Evolutionary conservation across 257 asterid species (phyloP).

Genomic region (Scutellaria baicalensis): DNA sequence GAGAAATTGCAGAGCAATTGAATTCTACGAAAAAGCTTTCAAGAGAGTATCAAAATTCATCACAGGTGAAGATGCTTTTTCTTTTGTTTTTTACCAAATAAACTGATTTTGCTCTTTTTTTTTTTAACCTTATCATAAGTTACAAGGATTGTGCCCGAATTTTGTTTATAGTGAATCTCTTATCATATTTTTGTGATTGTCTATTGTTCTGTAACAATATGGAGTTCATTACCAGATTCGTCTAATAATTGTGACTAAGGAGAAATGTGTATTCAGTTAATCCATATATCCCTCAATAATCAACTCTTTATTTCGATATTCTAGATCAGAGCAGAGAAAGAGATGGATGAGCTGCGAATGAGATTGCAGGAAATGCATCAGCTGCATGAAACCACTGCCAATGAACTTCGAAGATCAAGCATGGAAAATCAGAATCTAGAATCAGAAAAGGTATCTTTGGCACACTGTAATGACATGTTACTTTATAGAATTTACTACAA

Average conservation of each 20-base stretch:
- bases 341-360: slow-evolving; percentile 42
- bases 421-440: slow-evolving; percentile 42
- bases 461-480: neutral
- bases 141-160: neutral
- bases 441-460: slow-evolving; percentile 59
- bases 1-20: slow-evolving; percentile 47
- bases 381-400: slow-evolving; percentile 44
- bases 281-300: neutral
- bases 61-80: slow-evolving; percentile 37
- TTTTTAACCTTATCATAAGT: neutral
- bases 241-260: neutral
- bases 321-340: slow-evolving; percentile 40
- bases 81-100: neutral
- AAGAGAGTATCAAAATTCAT: slow-evolving; percentile 36
- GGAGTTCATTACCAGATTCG: neutral
- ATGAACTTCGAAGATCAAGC: slow-evolving; percentile 45
- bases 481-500: neutral
- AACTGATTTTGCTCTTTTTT: neutral
- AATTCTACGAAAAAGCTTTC: slow-evolving; percentile 29
- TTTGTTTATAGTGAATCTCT: neutral
- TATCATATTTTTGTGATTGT: neutral
- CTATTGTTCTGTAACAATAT: neutral
- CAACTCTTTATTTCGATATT: slow-evolving; percentile 8
- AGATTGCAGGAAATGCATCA: slow-evolving; percentile 50
- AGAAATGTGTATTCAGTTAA: neutral